These are phyloP conservation scores for Hemisphaericaspora lyxosophila DNA, from an alignment of 1,139 yeast species.

Conservation along the genomic window DNA sequence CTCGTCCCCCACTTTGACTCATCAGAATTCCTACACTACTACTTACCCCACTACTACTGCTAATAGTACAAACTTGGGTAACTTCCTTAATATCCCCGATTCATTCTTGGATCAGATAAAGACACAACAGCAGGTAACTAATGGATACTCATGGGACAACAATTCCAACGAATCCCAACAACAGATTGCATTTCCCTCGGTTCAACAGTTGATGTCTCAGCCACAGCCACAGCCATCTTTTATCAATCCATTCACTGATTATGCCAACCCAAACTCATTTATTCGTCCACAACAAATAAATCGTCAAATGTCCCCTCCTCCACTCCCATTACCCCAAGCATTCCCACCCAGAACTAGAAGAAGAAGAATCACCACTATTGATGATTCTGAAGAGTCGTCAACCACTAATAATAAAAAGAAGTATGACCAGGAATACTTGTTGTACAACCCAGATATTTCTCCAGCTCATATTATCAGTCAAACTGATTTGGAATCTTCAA, in stretches of 20 bases:
- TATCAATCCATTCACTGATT: constrained; percentile 36
- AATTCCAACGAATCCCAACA: constrained; percentile 10
- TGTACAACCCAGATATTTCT: constrained; percentile 44
- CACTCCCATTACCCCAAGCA: constrained; percentile 18
- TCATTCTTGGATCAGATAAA: constrained; percentile 24
- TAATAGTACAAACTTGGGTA: constrained; percentile 19
- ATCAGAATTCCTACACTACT: constrained; percentile 13
- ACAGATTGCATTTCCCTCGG: constrained; percentile 6
- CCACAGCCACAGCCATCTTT: neutral
- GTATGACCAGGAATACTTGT: constrained; percentile 39
- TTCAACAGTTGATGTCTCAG: constrained; percentile 4
- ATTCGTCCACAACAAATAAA: constrained; percentile 19
- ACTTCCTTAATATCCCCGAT: constrained; percentile 33
- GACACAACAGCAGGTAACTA: constrained; percentile 10
- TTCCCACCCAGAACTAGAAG: constrained; percentile 23
- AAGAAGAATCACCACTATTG: constrained; percentile 39
- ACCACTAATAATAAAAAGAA: constrained; percentile 14
- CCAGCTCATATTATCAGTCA: constrained; percentile 41
- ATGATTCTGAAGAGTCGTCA: constrained; percentile 17
- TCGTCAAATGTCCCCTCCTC: constrained; percentile 9
- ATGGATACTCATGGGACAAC: constrained; percentile 3
- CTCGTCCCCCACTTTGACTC: constrained; percentile 20
- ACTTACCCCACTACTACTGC: constrained; percentile 10
- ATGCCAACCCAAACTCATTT: constrained; percentile 40
- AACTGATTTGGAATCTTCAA: constrained; percentile 26